A percentile compares a stretch with the other conserved stretches of the same genome.
These are phyloP conservation scores for Harringtonia lauricola DNA, from an alignment of 2,329 filamentous ascomycete species.

Conservation along the genomic window DNA sequence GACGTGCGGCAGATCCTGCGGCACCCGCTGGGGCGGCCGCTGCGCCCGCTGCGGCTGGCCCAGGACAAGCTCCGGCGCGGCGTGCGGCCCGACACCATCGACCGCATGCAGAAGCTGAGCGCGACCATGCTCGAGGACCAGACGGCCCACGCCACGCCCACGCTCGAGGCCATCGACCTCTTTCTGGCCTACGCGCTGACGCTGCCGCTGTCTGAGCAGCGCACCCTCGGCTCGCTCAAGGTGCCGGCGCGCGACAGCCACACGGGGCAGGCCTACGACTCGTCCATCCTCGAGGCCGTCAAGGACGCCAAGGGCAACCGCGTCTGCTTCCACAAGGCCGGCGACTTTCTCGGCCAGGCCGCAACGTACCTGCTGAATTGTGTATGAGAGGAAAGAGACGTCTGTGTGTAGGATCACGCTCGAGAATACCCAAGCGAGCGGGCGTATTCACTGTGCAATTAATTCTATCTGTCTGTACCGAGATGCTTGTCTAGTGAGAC, in stretches of 20 bases:
- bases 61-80: slow-evolving; percentile 16
- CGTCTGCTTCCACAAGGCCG: slow-evolving; percentile 14
- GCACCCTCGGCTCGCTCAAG: slow-evolving; percentile 14
- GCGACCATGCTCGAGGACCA: slow-evolving; percentile 14
- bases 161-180: slow-evolving; percentile 16
- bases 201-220: slow-evolving; percentile 15
- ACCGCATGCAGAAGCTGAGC: slow-evolving; percentile 12
- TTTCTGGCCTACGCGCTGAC: slow-evolving; percentile 16
- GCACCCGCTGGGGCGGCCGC: slow-evolving; percentile 16
- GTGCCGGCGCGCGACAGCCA: slow-evolving; percentile 18
- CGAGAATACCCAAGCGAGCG: too few species aligned
- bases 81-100: slow-evolving; percentile 15
- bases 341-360: slow-evolving; percentile 12
- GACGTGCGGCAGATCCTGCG: slow-evolving; percentile 16
- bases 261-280: slow-evolving; percentile 17
- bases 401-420: too few species aligned
- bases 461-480: too few species aligned
- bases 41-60: slow-evolving; percentile 12
- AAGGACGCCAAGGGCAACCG: slow-evolving; percentile 18
- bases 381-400: too few species aligned
- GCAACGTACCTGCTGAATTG: slow-evolving; percentile 6
- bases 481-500: too few species aligned
- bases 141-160: slow-evolving; percentile 11
- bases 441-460: too few species aligned
- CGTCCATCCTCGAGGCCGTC: slow-evolving; percentile 17